Conservation (phyloP, 768 basidiomycete species). For the Psilocybe tampanensis region DNA sequence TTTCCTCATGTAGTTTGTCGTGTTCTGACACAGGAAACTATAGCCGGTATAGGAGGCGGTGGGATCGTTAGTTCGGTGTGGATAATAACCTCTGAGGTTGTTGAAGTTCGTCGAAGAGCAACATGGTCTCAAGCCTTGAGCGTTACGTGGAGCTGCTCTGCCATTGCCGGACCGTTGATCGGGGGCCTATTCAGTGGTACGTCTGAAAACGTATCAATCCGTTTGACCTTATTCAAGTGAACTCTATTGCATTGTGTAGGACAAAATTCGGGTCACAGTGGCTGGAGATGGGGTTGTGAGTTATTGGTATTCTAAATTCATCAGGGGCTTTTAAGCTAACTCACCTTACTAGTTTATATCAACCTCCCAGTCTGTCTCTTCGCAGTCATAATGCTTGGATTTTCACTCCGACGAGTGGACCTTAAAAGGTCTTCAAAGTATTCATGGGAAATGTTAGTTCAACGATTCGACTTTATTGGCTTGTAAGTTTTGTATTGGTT, state of each 20-base stretch:
- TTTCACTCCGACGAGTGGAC: constrained; percentile 62
- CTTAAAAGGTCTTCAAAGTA: constrained; percentile 46
- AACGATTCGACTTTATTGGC: constrained; percentile 76
- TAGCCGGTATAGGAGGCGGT: constrained; percentile 83
- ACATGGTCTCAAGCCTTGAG: constrained; percentile 88
- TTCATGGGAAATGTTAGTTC: constrained; percentile 57
- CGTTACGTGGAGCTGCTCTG: constrained; percentile 85
- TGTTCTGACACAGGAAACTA: constrained; percentile 27
- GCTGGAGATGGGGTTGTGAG: constrained; percentile 90
- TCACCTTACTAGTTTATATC: constrained; percentile 63
- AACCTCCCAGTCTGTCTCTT: constrained; percentile 76
- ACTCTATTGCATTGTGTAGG: constrained; percentile 22
- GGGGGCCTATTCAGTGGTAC: constrained; percentile 81
- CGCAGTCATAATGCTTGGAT: constrained; percentile 55
- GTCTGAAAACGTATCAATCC: constrained; percentile 20
- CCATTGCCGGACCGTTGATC: constrained; percentile 80
- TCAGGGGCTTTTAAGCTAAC: constrained; percentile 11
- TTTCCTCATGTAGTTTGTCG: constrained; percentile 3
- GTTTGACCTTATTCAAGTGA: no score
- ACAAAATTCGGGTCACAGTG: constrained; percentile 37
- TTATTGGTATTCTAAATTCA: constrained; percentile 16
- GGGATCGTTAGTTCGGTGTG: constrained; percentile 86
- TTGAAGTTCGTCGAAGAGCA: constrained; percentile 66
- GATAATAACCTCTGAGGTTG: constrained; percentile 86
- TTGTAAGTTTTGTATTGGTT: constrained; percentile 50